Evolutionary conservation across 2,329 filamentous ascomycete species (phyloP).

Genomic region (Trichophyton benhamiae): DNA sequence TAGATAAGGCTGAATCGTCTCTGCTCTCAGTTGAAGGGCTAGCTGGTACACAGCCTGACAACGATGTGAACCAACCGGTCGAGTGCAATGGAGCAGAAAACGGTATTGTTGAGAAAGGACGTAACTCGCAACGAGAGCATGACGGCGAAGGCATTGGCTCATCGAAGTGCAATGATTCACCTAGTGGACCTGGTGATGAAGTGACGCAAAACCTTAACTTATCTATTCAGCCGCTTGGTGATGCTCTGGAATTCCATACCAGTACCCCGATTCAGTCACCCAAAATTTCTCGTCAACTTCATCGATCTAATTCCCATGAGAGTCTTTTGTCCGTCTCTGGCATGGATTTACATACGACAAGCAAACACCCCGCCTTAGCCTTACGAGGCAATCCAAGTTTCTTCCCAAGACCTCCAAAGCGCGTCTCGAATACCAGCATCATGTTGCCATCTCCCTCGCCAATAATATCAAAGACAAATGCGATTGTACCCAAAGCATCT

Average conservation of each 20-base stretch:
- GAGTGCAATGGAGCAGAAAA: not conserved
- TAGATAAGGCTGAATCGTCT: not conserved
- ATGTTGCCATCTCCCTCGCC: conserved; percentile 29
- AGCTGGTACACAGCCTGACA: not conserved
- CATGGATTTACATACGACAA: conserved; percentile 82
- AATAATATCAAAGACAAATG: conserved; percentile 27
- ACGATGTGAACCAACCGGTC: not conserved
- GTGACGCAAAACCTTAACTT: not conserved
- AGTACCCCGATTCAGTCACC: conserved; percentile 11
- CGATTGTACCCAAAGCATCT: conserved; percentile 24
- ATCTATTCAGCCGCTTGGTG: not conserved
- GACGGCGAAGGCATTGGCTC: not conserved
- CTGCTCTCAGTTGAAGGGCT: not conserved
- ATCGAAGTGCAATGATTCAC: not conserved
- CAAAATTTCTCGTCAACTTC: conserved; percentile 37
- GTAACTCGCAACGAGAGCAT: not conserved
- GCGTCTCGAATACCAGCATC: conserved; percentile 35
- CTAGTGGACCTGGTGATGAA: not conserved
- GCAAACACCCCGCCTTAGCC: conserved; percentile 46
- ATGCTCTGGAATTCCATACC: not conserved
- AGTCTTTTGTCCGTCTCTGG: conserved; percentile 78
- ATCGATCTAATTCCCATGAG: conserved; percentile 63
- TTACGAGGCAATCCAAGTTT: conserved; percentile 37
- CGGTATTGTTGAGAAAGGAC: not conserved
- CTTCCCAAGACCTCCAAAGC: conserved; percentile 28